Evolutionary conservation across 2,329 filamentous ascomycete species (phyloP), one percentile per base, ranked within the genome.

Genomic region (Venturiaceae sp.): DNA sequence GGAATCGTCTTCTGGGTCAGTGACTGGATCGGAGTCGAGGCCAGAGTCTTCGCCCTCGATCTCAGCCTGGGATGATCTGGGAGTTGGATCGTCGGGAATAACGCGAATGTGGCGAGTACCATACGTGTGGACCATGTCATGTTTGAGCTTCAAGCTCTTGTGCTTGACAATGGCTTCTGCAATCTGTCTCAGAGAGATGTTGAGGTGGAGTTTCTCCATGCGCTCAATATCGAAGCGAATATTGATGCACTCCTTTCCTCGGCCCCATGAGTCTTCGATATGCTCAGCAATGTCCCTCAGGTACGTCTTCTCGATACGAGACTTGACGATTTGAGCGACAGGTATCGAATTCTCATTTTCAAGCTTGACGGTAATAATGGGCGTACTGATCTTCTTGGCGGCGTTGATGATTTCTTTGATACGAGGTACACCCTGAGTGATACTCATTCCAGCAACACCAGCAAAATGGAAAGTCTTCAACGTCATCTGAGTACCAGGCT

Each of bases 371-470:
- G 83, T 85, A 64, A 99, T 95, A 68, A 99, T 87, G 0, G 94
- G 94, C 0, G 94, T 99, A 71, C 88, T 95, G 73, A 99, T 99
- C 54, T 80, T 78, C 71, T 91, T 95, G 8, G 91, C 96, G 5
- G 94, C 94, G 74, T 99, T 99, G 84, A 99, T 99, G 65, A 99
- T 99, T 79, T 99, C 94, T 76, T 99, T 99, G 78, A 99, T 99
- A 85, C 94, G 92, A 1, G 94, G 94, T 6, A 99, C 94, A 88
- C 94, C 94, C 69, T 96, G 90, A 0, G 94, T 99, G 69, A 99
- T 96, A 81, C 90, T 96, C 94, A 99, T 97, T 71, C 92, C 92
- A 46, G 94, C 94, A 63, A 99, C 94, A 88, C 94, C 94, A 69
- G 94, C 94, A 78, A 99, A 99, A 87, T 97, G 94, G 84, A 97